A percentile compares a stretch with the other conserved stretches of the same genome.
These are phyloP conservation scores for Alternaria rosae DNA, from an alignment of 2,329 filamentous ascomycete genomes.

Conservation along the genomic window DNA sequence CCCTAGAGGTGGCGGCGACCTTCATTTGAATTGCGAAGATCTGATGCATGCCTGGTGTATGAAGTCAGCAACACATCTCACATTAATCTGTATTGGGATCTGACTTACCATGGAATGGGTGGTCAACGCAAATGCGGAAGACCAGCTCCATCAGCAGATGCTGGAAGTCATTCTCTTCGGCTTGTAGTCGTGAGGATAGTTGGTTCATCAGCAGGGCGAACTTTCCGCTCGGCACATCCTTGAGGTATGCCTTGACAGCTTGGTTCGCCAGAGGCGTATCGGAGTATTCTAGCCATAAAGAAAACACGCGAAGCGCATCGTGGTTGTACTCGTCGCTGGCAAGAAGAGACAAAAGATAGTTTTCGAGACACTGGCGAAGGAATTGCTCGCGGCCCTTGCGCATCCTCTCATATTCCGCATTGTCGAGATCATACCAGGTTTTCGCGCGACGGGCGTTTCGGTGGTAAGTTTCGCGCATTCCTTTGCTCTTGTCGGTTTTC, in stretches of 20 bases:
- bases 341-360: constrained; percentile 84
- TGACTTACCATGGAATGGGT: constrained; percentile 79
- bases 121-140: constrained; percentile 84
- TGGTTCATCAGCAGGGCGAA: constrained; percentile 96
- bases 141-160: constrained; percentile 75
- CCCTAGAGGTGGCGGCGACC: constrained; percentile 64
- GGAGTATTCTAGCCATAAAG: constrained; percentile 90
- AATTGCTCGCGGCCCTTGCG: constrained; percentile 80
- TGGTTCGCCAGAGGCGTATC: constrained; percentile 78
- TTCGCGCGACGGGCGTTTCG: constrained; percentile 74
- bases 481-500: constrained; percentile 54
- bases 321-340: constrained; percentile 90
- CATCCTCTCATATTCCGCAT: constrained; percentile 82
- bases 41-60: constrained; percentile 76
- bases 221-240: constrained; percentile 83
- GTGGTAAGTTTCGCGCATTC: constrained; percentile 60
- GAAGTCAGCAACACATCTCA: background rate
- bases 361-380: constrained; percentile 87
- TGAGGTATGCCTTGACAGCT: constrained; percentile 74
- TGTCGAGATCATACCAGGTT: constrained; percentile 89
- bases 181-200: constrained; percentile 87
- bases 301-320: constrained; percentile 89
- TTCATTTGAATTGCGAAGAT: constrained; percentile 72
- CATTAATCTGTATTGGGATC: fast-evolving
- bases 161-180: constrained; percentile 76